A percentile compares a stretch with the other conserved stretches of the same genome.
Evolutionary conservation across 371 early-diverging fungal genomes (phyloP).

Genomic region (Synchytrium microbalum): DNA sequence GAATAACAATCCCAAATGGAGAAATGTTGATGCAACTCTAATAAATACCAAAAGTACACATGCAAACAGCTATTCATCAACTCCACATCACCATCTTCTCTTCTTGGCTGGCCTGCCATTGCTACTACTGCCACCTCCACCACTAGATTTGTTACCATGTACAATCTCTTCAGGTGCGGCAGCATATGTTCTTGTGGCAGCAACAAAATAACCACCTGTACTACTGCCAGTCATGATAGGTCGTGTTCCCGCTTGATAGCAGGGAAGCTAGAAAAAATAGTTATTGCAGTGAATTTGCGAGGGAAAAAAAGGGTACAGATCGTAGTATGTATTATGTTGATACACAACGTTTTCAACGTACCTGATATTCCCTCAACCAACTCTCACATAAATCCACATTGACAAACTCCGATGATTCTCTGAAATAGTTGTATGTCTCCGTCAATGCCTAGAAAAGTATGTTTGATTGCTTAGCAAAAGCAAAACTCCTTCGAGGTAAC

Average conservation of each 20-base stretch:
- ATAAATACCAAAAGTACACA: too few relatives aligned
- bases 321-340: too few relatives aligned
- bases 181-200: slow-evolving; percentile 47
- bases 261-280: slow-evolving; percentile 18
- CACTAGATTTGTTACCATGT: neutral
- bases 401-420: slow-evolving; percentile 57
- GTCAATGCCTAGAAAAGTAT: slow-evolving; percentile 40
- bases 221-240: slow-evolving; percentile 88
- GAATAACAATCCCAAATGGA: too few relatives aligned
- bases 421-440: slow-evolving; percentile 61
- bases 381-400: slow-evolving; percentile 80
- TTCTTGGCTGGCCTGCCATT: neutral
- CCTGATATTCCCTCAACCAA: slow-evolving; percentile 87
- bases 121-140: neutral
- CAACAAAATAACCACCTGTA: slow-evolving; percentile 76
- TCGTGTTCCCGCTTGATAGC: slow-evolving; percentile 69
- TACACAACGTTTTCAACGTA: slow-evolving; percentile 37
- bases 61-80: too few relatives aligned
- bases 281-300: neutral
- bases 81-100: too few relatives aligned
- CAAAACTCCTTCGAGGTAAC: neutral
- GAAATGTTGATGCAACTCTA: too few relatives aligned
- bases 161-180: too few relatives aligned
- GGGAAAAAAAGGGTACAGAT: neutral
- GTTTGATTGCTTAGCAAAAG: neutral